Evolutionary conservation across 2,329 filamentous ascomycete genomes (phyloP), one percentile per base, ranked within the genome.

Genomic region (Colletotrichum navitas): DNA sequence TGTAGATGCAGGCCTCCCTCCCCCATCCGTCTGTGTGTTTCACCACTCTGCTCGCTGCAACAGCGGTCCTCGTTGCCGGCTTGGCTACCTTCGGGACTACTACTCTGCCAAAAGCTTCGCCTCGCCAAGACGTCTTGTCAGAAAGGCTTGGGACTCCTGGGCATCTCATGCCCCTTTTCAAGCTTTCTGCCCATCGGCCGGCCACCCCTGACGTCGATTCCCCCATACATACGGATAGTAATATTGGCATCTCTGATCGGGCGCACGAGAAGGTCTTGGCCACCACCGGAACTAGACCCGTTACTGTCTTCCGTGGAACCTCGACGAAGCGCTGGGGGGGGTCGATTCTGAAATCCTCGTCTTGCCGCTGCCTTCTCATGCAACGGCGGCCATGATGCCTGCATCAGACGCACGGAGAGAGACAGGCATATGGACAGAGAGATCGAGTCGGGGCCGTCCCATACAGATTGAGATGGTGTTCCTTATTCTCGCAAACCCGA

Each of bases 81-180:
- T 67, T 73, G 58, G 56, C 67, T 41, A 61, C 49, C 60, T 55
- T 32, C 66, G 63, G 45, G 39, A 68, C 43, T 74, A 52, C 52
- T 18, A 64, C 67, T 66, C 43, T 73, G 56, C n/a, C 59, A 66
- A 69, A 68, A 68, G 47, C 69, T 74, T 72, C 68, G 64, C 69
- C 68, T 68, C 36, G 43, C 64, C 34, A 24, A 63, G 51, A 51
- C 47, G 56, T 34, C 58, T 32, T 47, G 65, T 63, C 65, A 68
- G 45, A 54, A 55, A 68, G 52, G 43, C 51, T 62, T 63, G 58
- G 36, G 36, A 32, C 56, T 51, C 41, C 65, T 68, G 39, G 59
- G 68, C 65, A 63, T 47, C 26, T n/a, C 55, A 58, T 58, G 61
- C 8, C 41, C 24, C 21, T 39, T 34, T 29, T 7, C n/a, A 43